Evolutionary conservation across 306 rosid genomes (phyloP).

Genomic region (Cyamopsis tetragonoloba): DNA sequence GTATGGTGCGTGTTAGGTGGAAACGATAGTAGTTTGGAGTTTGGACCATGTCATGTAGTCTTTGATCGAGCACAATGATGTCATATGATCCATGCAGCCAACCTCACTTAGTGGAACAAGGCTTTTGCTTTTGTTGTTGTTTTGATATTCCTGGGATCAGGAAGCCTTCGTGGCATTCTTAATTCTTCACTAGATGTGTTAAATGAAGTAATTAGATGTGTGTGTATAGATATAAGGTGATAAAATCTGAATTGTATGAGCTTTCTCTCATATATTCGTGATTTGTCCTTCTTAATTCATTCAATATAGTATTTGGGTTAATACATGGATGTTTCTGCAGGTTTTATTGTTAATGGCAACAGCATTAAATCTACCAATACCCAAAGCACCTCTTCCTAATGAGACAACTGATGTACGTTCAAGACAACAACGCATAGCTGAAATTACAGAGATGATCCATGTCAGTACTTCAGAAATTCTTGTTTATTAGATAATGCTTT

Average conservation of each 20-base stretch:
- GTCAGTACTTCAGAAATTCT: conserved; percentile 50
- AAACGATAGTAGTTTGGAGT: not conserved
- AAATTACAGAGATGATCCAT: conserved; percentile 98
- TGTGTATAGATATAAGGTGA: not conserved
- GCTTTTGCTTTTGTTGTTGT: not conserved
- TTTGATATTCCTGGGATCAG: conserved; percentile 11
- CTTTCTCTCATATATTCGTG: not conserved
- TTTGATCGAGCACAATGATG: too few species aligned
- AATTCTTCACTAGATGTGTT: not conserved
- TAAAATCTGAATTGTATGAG: not conserved
- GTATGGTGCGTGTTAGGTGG: not conserved
- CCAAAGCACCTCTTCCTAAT: conserved; percentile 33
- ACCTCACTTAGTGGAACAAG: too few species aligned
- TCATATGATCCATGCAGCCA: too few species aligned
- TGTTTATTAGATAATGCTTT: conserved; percentile 21
- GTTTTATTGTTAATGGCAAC: conserved; percentile 87
- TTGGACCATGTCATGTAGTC: conserved; percentile 9
- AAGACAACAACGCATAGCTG: conserved; percentile 87
- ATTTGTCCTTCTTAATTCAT: not conserved
- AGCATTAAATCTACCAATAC: conserved; percentile 54
- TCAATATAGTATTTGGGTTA: conserved; percentile 11
- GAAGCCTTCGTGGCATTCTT: not conserved
- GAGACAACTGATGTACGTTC: conserved; percentile 55
- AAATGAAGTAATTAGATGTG: too few species aligned
- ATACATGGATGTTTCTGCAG: conserved; percentile 41